A percentile compares a stretch with the other conserved stretches of the same genome.
Evolutionary conservation across 2,329 filamentous ascomycete species (phyloP).

Genomic region (Ramularia collo-cygni): DNA sequence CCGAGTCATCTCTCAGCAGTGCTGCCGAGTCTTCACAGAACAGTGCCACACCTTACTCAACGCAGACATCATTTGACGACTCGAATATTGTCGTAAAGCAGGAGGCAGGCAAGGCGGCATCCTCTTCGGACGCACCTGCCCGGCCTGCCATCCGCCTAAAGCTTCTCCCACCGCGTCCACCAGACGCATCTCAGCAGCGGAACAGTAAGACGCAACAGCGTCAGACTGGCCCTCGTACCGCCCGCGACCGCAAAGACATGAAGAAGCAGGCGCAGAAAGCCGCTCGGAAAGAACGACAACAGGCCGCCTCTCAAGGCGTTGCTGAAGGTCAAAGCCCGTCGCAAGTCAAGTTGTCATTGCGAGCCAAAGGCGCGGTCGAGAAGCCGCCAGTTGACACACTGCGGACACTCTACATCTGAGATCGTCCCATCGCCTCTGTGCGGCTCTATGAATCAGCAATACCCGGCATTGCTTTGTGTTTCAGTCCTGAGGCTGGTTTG

Average conservation of each 20-base stretch:
- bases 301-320: conserved; percentile 16
- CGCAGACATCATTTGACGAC: conserved; percentile 14
- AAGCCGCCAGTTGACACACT: conserved; percentile 32
- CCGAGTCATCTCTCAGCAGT: conserved; percentile 25
- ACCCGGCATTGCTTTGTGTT: too few relatives aligned
- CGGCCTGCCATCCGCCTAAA: conserved; percentile 28
- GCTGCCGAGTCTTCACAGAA: conserved; percentile 21
- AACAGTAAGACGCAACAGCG: conserved; percentile 27
- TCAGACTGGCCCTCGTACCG: conserved; percentile 32
- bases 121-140: conserved; percentile 9
- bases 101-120: conserved; percentile 5
- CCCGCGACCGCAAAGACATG: conserved; percentile 33
- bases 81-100: conserved; percentile 10
- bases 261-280: conserved; percentile 38
- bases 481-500: too few relatives aligned
- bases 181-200: conserved; percentile 13
- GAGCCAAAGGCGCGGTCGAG: conserved; percentile 28
- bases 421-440: not conserved
- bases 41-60: conserved; percentile 13
- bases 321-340: conserved; percentile 16
- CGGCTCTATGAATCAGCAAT: too few relatives aligned
- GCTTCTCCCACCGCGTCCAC: conserved; percentile 29
- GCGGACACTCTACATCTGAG: conserved; percentile 34
- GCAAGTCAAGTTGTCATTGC: conserved; percentile 23
- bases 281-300: conserved; percentile 34